These are phyloP conservation scores for Raphanus hybrid DNA, from an alignment of 441 rosid species.

Conservation along the genomic window DNA sequence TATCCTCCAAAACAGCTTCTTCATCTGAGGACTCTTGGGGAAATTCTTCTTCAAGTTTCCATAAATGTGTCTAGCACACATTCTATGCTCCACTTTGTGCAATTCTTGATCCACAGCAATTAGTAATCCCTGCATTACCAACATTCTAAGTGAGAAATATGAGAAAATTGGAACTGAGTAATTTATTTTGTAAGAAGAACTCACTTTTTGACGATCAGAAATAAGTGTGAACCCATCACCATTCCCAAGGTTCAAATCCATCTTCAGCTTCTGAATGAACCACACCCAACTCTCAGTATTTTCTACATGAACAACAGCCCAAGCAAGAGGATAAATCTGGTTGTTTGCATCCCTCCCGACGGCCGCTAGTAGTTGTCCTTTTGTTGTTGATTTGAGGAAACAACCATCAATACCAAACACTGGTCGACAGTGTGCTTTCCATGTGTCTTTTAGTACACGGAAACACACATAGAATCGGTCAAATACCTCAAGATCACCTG, in stretches of 20 bases:
- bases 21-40: not conserved
- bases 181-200: not conserved
- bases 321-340: not conserved
- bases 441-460: not conserved
- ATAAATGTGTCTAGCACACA: not conserved
- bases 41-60: not conserved
- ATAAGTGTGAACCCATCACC: not conserved
- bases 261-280: not conserved
- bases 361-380: not conserved
- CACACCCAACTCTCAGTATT: not conserved
- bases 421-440: not conserved
- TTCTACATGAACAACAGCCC: not conserved
- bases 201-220: not conserved
- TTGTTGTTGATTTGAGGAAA: not conserved
- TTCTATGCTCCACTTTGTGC: not conserved
- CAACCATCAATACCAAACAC: not conserved
- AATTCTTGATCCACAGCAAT: not conserved
- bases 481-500: not conserved
- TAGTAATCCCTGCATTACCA: not conserved
- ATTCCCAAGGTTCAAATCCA: not conserved
- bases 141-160: not conserved
- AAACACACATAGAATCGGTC: not conserved
- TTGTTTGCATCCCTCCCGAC: not conserved
- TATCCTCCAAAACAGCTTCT: not conserved
- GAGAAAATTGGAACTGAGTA: not conserved